phyloP scores from a whole-genome alignment of 345 rosid species.

The Brassica rapa region DNA sequence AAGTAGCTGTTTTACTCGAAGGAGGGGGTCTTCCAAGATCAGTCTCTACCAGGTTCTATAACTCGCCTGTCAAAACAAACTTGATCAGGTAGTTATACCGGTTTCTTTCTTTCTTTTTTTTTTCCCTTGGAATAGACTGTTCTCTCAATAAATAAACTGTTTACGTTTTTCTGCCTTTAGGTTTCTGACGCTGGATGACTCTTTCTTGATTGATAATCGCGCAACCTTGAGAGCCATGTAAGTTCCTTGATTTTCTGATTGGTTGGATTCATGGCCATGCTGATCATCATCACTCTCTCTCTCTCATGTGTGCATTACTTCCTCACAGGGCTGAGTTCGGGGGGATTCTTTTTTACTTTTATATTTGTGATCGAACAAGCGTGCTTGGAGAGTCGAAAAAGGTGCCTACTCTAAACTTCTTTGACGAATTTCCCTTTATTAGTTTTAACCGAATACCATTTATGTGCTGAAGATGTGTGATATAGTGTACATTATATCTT shows the following conservation, averaged over 20 bases:
- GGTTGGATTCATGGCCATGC: neutral
- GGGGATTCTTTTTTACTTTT: conserved; percentile 67
- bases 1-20: conserved; percentile 78
- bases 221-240: conserved; percentile 83
- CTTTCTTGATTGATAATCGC: conserved; percentile 92
- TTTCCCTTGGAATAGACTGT: neutral
- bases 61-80: conserved; percentile 63
- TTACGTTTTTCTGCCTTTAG: conserved; percentile 38
- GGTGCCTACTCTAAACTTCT: conserved; percentile 46
- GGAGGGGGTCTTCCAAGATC: conserved; percentile 90
- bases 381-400: conserved; percentile 72
- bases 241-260: conserved; percentile 30
- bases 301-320: conserved; percentile 7
- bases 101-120: neutral
- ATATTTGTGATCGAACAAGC: conserved; percentile 73
- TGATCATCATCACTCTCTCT: neutral
- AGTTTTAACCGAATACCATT: neutral
- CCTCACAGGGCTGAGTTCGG: conserved; percentile 83
- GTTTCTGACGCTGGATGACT: conserved; percentile 85
- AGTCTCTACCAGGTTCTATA: conserved; percentile 61
- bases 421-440: neutral
- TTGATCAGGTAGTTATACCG: conserved; percentile 59
- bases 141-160: conserved; percentile 4
- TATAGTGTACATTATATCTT: neutral
- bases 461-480: neutral